Base-by-base conservation (phyloP, 169 alveolate species). In the Plasmodium coatneyi region DNA sequence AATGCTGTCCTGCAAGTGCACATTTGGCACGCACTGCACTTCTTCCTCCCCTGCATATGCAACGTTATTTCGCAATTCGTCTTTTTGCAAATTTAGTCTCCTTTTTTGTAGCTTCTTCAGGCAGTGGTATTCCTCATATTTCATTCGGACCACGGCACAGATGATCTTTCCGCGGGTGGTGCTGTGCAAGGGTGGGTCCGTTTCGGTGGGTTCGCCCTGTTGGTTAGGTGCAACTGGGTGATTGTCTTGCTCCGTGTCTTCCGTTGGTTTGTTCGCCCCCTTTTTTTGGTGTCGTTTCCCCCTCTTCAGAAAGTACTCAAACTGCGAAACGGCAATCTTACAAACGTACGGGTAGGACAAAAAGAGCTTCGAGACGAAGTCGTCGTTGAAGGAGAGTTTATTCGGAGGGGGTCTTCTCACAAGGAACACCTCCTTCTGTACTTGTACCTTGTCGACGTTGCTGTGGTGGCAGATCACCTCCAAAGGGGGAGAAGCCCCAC, bases 41-140 rank as follows among this genome's bases (percentile, higher is more conserved):
- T 86, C 87, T 54, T 66, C 76, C 76, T 86, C 93, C 39, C 70
- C 80, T 54, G 52, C 84, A 56, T 86, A 86, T 14, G 80, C 16
- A 2, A 43, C 66, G 70, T 76, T 86, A 54, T 22, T 86, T 22
- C 76, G 78, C 10, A 86, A 12, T 30, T 86, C 93, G 2, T 86
- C 93, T 30, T 86, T 86, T 39, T 86, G 93, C 16, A 76, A 1
- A 2, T 19, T 76, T 52, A 86, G 22, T 22, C 93, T 76, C 30
- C 66, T 86, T 74, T 86, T 86, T 25, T 76, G 80, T 19, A 74
- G 66, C 43, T 86, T 86, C 41, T 86, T 86, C 22, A 86, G 41
- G 66, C 86, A 74, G 54, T 86, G 60, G 66, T 86, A 86, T 76
- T 86, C 93, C 41, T 86, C 86, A 36, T 86, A 86, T 46, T 86